phyloP scores from a whole-genome alignment of 495 filamentous ascomycete species.

The Trichoderma orchidacearum region DNA sequence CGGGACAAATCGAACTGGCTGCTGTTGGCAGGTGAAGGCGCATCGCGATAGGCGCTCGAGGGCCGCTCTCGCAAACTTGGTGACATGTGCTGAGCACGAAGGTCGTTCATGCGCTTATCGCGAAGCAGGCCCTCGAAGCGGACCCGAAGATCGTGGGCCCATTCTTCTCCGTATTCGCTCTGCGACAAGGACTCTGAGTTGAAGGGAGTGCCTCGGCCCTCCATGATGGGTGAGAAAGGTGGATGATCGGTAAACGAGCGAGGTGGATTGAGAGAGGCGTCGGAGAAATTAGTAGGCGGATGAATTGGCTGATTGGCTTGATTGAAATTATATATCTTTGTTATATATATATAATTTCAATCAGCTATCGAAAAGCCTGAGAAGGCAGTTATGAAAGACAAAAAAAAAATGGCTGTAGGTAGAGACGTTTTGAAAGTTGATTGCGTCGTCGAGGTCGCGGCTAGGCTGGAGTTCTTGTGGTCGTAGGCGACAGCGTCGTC shows the following conservation, averaged over 20 bases:
- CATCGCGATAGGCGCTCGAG: slow-evolving; percentile 27
- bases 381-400: too few relatives aligned
- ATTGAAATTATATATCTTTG: background rate
- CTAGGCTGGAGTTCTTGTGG: background rate
- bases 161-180: slow-evolving; percentile 31
- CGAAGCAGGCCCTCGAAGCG: slow-evolving; percentile 70
- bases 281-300: background rate
- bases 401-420: background rate
- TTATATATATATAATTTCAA: background rate
- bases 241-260: background rate
- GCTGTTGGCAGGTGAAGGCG: slow-evolving; percentile 21
- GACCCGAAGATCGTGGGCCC: slow-evolving; percentile 34
- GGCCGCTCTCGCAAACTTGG: slow-evolving; percentile 22
- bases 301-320: background rate
- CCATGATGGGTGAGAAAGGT: slow-evolving; percentile 8
- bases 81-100: slow-evolving; percentile 45
- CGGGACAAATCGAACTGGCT: slow-evolving; percentile 6
- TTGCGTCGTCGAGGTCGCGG: background rate
- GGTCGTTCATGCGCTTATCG: slow-evolving; percentile 63
- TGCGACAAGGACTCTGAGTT: slow-evolving; percentile 10
- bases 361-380: background rate
- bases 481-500: background rate
- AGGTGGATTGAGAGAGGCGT: background rate
- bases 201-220: slow-evolving; percentile 8
- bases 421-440: background rate